Evolutionary conservation across 345 rosid species (phyloP), one percentile per base, ranked within the genome.

Genomic region (Aquilaria malaccensis): DNA sequence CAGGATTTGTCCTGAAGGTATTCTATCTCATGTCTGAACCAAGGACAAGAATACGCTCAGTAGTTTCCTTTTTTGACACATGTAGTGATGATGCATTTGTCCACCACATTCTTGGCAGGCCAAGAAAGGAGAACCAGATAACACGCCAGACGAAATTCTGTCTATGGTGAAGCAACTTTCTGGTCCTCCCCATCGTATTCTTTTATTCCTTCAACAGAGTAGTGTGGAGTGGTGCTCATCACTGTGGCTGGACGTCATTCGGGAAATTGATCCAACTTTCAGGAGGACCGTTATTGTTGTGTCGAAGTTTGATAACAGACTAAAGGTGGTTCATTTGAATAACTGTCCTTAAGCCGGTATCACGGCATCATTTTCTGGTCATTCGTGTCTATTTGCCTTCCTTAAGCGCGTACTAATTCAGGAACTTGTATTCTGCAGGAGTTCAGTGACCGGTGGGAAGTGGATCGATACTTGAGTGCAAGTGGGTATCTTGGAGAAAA

Each of bases 181-280:
- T 64, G 79, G 89, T 73, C 99, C 99, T 77, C 97, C 97, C 41
- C 95, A 94, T 76, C 89, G 95, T 14, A 83, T 94, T 68, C 80
- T 94, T 52, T 53, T 94, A 75, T 94, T 94, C 69, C 93, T 90
- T 65, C 97, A 94, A 72, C 99, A 94, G 72, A 94, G 97, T 62
- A 88, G 99, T 65, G 99, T 94, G 37, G 99, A 90, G 29, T 94
- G 97, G 99, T 94, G 99, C 59, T 94, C 97, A 10, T 94, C 99
- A 0, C 68, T 94, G 77, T 94, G 99, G 99, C 70, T 94, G 67
- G 99, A 94, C 79, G 74, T 86, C 7, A 75, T 94, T 68, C 89
- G 89, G 33, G 97, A 90, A 55, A 94, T 94, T 64, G 99, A 94
- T 81, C 95, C 97, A 4, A 79, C 76, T 47, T 88, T 94, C 59